These are phyloP conservation scores for Phallus indusiatus DNA, from an alignment of 768 basidiomycete species.

Conservation along the genomic window DNA sequence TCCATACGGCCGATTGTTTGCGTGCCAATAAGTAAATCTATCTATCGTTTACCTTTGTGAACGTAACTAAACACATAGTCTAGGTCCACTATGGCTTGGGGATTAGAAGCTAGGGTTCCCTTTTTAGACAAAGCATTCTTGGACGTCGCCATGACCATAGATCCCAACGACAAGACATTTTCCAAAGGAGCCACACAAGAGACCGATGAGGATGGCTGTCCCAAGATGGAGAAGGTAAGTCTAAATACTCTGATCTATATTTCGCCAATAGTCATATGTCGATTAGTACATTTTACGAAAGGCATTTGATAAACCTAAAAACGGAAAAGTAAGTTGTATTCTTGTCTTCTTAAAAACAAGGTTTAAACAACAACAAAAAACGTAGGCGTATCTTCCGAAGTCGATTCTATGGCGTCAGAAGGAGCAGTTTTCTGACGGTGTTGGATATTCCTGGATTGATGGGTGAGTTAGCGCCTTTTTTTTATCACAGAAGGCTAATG, in stretches of 20 bases:
- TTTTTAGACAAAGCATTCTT: slow-evolving; percentile 98
- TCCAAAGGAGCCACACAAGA: slow-evolving; percentile 66
- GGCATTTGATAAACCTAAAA: slow-evolving; percentile 82
- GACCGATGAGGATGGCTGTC: slow-evolving; percentile 76
- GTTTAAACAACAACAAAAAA: slow-evolving; percentile 4
- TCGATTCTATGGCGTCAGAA: slow-evolving; percentile 98
- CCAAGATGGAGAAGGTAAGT: slow-evolving; percentile 89
- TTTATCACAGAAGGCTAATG: not conserved
- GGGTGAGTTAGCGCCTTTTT: slow-evolving; percentile 40
- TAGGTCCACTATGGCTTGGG: slow-evolving; percentile 99
- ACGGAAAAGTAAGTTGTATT: slow-evolving; percentile 27
- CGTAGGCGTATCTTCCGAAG: slow-evolving; percentile 81
- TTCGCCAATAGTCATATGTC: slow-evolving; percentile 7
- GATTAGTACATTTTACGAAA: slow-evolving; percentile 86
- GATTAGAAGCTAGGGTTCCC: slow-evolving; percentile 94
- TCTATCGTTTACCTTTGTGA: not conserved
- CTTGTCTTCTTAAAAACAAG: not conserved
- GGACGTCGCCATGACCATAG: slow-evolving; percentile 85
- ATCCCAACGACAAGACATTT: slow-evolving; percentile 85
- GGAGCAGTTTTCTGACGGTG: slow-evolving; percentile 98
- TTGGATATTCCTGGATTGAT: slow-evolving; percentile 98
- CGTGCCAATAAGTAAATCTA: slow-evolving; percentile 89
- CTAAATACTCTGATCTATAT: not conserved
- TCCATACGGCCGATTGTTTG: slow-evolving; percentile 95
- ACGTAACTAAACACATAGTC: not conserved